Evolutionary conservation across 139 green algal genomes (phyloP).

Genomic region (Picochlorum sp.): DNA sequence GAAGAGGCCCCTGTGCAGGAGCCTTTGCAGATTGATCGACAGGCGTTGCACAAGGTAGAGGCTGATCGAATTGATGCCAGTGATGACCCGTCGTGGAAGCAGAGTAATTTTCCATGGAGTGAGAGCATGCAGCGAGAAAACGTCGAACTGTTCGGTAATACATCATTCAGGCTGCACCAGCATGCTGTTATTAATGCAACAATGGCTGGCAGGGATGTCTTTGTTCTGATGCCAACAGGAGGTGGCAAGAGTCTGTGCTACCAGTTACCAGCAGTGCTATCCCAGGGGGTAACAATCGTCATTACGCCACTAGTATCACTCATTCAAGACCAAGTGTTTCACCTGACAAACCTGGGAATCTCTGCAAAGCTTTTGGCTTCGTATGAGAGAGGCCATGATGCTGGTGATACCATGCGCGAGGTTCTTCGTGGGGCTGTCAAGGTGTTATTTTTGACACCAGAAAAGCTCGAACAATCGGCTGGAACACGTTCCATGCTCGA

Average conservation of each 20-base stretch:
- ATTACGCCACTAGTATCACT: slow-evolving; percentile 73
- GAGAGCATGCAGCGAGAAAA: slow-evolving; percentile 27
- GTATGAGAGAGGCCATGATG: slow-evolving; percentile 7
- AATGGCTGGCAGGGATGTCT: slow-evolving; percentile 56
- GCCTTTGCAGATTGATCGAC: neutral
- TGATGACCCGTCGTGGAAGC: slow-evolving; percentile 12
- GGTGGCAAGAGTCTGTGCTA: slow-evolving; percentile 73
- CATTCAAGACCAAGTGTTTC: slow-evolving; percentile 77
- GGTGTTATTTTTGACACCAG: slow-evolving; percentile 85
- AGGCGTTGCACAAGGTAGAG: neutral
- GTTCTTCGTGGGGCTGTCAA: slow-evolving; percentile 29
- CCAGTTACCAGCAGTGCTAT: slow-evolving; percentile 65
- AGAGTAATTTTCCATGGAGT: slow-evolving; percentile 34
- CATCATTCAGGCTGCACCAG: slow-evolving; percentile 63
- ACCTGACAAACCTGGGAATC: slow-evolving; percentile 51
- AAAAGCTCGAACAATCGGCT: slow-evolving; percentile 56
- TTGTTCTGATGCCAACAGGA: slow-evolving; percentile 83
- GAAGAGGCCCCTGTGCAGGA: neutral
- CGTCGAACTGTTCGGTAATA: slow-evolving; percentile 53
- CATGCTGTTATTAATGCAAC: slow-evolving; percentile 68
- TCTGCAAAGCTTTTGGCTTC: slow-evolving; percentile 18
- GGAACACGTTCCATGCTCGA: slow-evolving; percentile 55
- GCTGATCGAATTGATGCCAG: neutral
- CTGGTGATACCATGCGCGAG: slow-evolving; percentile 4
- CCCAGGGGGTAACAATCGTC: slow-evolving; percentile 53